Evolutionary conservation across 2,329 filamentous ascomycete species (phyloP).

Genomic region (Aulographum hederae): DNA sequence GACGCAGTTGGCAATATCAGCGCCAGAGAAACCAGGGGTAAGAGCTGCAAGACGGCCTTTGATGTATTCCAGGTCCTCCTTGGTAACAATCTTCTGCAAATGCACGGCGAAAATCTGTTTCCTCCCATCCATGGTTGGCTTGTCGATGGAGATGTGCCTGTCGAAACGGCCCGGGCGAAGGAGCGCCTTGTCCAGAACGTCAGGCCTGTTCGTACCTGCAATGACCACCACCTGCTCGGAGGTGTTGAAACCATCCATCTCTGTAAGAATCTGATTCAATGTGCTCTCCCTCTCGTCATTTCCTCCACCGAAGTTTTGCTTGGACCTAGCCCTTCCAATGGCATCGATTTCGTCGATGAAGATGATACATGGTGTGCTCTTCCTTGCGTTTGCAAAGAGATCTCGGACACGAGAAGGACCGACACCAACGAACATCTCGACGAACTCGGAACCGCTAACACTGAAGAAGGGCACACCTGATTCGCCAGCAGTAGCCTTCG

Average conservation of each 20-base stretch:
- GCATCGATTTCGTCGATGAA: conserved; percentile 99
- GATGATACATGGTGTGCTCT: conserved; percentile 95
- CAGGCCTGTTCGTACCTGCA: conserved; percentile 88
- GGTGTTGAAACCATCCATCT: conserved; percentile 99
- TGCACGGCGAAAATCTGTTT: conserved; percentile 95
- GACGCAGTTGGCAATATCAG: conserved; percentile 95
- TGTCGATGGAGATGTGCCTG: conserved; percentile 86
- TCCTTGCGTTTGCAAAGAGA: conserved; percentile 82
- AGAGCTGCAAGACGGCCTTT: conserved; percentile 78
- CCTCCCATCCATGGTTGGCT: conserved; percentile 89
- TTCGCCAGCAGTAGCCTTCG: conserved; percentile 94
- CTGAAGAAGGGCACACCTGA: conserved; percentile 96
- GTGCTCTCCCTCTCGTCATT: conserved; percentile 96
- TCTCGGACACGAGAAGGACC: conserved; percentile 90
- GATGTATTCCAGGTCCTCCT: conserved; percentile 74
- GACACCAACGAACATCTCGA: conserved; percentile 99
- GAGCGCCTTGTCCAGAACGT: conserved; percentile 85
- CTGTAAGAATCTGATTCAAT: conserved; percentile 92
- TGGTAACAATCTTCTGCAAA: conserved; percentile 82
- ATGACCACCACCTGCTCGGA: conserved; percentile 91
- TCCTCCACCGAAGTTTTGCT: conserved; percentile 69
- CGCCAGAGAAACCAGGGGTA: conserved; percentile 91
- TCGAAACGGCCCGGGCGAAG: conserved; percentile 97
- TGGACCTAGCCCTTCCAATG: conserved; percentile 77
- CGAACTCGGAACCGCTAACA: conserved; percentile 95